Percentiles rank a stretch among this genome's conserved stretches.
phyloP scores from a whole-genome alignment of 163 green algal genomes.

The Scenedesmus sp. region DNA sequence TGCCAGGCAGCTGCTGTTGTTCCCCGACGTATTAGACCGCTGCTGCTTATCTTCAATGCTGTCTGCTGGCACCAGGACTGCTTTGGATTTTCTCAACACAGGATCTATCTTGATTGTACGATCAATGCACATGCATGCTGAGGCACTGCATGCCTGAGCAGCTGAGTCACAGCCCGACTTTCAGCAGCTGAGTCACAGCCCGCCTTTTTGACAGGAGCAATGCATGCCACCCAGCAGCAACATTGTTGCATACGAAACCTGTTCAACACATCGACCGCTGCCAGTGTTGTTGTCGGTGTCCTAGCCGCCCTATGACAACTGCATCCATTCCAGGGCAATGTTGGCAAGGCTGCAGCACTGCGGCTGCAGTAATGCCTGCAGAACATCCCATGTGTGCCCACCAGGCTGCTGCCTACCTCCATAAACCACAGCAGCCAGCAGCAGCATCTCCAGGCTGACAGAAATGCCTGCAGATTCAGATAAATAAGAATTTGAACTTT shows the following conservation, averaged over 20 bases:
- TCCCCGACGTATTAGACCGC: no score
- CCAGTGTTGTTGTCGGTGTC: neutral
- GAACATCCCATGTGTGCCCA: neutral
- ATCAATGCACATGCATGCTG: no score
- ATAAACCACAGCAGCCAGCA: slow-evolving; percentile 50
- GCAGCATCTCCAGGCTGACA: slow-evolving; percentile 31
- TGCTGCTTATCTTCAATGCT: no score
- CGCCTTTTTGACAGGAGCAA: neutral
- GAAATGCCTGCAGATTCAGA: slow-evolving; percentile 21
- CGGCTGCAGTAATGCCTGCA: neutral
- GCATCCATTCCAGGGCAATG: no score
- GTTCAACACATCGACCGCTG: neutral
- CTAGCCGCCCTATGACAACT: no score
- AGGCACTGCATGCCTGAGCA: no score
- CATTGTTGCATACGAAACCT: neutral
- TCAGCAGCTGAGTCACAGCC: neutral
- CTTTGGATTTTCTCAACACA: no score
- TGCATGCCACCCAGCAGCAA: neutral
- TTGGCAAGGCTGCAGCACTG: neutral
- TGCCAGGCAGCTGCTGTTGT: no score
- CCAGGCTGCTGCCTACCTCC: slow-evolving; percentile 34
- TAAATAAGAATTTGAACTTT: neutral
- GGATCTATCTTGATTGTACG: no score
- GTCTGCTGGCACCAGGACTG: no score
- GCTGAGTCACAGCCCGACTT: no score